phyloP scores from a whole-genome alignment of 768 basidiomycete species.

The Phylloporus arenicola region DNA sequence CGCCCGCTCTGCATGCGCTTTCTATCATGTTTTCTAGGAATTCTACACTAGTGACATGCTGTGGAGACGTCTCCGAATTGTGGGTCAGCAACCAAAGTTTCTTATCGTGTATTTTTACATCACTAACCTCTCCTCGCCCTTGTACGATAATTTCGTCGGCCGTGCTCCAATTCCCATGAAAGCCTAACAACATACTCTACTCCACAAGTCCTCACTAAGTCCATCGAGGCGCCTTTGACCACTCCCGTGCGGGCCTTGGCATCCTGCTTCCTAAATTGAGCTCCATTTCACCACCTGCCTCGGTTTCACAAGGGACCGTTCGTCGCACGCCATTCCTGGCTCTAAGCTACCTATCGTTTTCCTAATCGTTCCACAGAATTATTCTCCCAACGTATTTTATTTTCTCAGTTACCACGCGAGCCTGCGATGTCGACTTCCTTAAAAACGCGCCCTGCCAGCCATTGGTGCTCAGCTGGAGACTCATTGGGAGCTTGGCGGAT shows the following conservation, averaged over 20 bases:
- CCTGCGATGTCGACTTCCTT: conserved; percentile 18
- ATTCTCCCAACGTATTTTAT: conserved; percentile 4
- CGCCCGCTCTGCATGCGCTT: conserved; percentile 12
- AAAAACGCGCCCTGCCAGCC: neutral
- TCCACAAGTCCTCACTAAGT: conserved; percentile 17
- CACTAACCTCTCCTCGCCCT: conserved; percentile 11
- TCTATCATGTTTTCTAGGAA: conserved; percentile 22
- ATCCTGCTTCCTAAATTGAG: conserved; percentile 16
- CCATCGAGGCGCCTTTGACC: conserved; percentile 11
- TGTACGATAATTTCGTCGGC: conserved; percentile 11
- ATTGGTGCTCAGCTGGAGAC: neutral
- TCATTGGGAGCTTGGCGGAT: conserved; percentile 2
- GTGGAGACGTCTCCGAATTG: conserved; percentile 11
- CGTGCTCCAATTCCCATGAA: conserved; percentile 8
- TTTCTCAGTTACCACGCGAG: conserved; percentile 9
- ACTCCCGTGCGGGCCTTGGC: neutral
- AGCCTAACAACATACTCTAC: conserved; percentile 7
- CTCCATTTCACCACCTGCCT: conserved; percentile 14
- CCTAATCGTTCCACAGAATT: conserved; percentile 16
- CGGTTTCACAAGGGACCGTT: conserved; percentile 13
- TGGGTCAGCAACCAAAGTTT: conserved; percentile 9
- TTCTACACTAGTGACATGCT: conserved; percentile 5
- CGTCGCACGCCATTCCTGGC: conserved; percentile 11
- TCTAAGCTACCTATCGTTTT: conserved; percentile 7
- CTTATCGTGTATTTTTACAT: conserved; percentile 25